Evolutionary conservation across 805 yeast genomes (phyloP), one percentile per base, ranked within the genome.

Genomic region (Cyberlindnera lachancei): DNA sequence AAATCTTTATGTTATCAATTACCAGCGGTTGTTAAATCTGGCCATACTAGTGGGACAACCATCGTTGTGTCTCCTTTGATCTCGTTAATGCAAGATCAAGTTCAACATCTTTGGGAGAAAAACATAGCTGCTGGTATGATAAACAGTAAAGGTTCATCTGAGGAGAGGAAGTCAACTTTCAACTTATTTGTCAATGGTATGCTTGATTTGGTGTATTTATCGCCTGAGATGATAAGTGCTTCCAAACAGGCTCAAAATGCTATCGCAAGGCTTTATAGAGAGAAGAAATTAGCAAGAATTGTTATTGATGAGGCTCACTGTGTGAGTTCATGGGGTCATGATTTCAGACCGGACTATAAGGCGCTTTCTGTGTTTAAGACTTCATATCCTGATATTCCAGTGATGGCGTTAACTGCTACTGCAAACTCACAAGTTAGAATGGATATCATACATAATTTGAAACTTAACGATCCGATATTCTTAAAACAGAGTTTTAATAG

Each of bases 301-400:
- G 95, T 92, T 9, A 86, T 92, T 27, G 98, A 92, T 59, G 98
- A 86, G 53, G 98, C 98, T 0, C 98, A 92, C 59, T 92, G 98
- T 68, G 94, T 92, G 27, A 85, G 95, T 32, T 81, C 94, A 9
- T 92, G 98, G 98, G 98, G 98, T 15, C 98, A 92, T 58, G 98
- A 92, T 57, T 92, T 92, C 56, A 68, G 98, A 32, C 96, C 97
- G 0, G 97, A 92, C 56, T 92, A 92, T 60, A 84, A 87, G 47
- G 81, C 79, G 9, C 64, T 92, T 50, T 73, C 75, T 22, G 70
- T 67, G 42, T 83, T 92, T 56, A 86, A 86, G 48, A 56, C 61
- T 14, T 69, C 73, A 30, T 92, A 71, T 51, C 94, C 95, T 0
- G 70, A 69, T 31, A 74, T 86, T 5, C 98, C 98, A 1, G 65